These are phyloP conservation scores for Globisporangium splendens DNA, from an alignment of 352 stramenopile species.

Conservation along the genomic window DNA sequence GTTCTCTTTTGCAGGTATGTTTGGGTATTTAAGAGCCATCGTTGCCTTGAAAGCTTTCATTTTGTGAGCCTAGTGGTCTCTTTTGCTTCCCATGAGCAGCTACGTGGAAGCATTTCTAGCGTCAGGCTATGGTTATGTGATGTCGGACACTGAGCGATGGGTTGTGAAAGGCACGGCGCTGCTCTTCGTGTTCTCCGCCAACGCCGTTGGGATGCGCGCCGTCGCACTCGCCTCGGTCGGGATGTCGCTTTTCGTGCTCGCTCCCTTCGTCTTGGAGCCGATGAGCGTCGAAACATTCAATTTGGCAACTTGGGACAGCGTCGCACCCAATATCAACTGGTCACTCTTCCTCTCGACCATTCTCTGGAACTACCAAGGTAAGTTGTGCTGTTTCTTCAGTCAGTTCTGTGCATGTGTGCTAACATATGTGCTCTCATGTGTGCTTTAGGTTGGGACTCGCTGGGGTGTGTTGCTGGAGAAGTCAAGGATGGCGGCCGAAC, in stretches of 20 bases:
- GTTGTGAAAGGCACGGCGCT: slow-evolving; percentile 67
- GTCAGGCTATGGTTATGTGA: slow-evolving; percentile 48
- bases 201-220: slow-evolving; percentile 72
- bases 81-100: slow-evolving; percentile 26
- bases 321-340: slow-evolving; percentile 73
- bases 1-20: slow-evolving; percentile 73
- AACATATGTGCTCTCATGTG: background rate
- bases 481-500: slow-evolving; percentile 76
- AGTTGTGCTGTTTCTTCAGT: too few relatives aligned
- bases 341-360: slow-evolving; percentile 85
- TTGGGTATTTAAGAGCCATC: background rate
- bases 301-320: slow-evolving; percentile 62
- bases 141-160: slow-evolving; percentile 59
- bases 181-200: slow-evolving; percentile 66
- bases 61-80: background rate
- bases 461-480: slow-evolving; percentile 82
- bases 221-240: slow-evolving; percentile 70
- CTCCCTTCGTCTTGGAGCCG: slow-evolving; percentile 75
- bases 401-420: background rate
- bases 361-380: slow-evolving; percentile 85
- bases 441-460: slow-evolving; percentile 64
- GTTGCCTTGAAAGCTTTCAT: background rate
- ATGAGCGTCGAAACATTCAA: slow-evolving; percentile 74
- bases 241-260: slow-evolving; percentile 82
- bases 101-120: slow-evolving; percentile 77